Evolutionary conservation across 208 protist genomes (phyloP).

Genomic region (Blechomonas ayalai): DNA sequence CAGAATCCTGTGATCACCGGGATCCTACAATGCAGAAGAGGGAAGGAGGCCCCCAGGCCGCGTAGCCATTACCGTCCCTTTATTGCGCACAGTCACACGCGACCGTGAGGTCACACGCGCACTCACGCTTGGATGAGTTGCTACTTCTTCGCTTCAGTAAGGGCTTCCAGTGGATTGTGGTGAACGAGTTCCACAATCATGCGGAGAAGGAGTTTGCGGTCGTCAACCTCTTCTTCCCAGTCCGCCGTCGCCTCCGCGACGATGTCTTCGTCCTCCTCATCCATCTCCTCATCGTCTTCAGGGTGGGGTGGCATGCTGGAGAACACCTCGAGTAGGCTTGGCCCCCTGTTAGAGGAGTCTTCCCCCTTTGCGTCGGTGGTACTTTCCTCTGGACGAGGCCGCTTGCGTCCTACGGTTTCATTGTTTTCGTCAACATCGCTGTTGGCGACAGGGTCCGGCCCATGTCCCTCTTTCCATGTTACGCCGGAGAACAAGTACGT

Average conservation of each 20-base stretch:
- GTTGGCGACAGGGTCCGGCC: slow-evolving; percentile 19
- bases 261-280: slow-evolving; percentile 31
- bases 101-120: no score
- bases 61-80: no score
- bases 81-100: no score
- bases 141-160: no score
- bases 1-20: no score
- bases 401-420: slow-evolving; percentile 15
- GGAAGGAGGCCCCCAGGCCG: no score
- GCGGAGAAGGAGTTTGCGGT: slow-evolving; percentile 53
- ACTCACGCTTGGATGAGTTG: no score
- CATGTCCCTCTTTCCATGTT: slow-evolving; percentile 67
- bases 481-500: slow-evolving; percentile 57
- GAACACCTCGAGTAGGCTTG: slow-evolving; percentile 74
- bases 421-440: slow-evolving; percentile 20
- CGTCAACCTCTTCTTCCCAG: slow-evolving; percentile 70
- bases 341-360: slow-evolving; percentile 16
- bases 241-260: slow-evolving; percentile 40
- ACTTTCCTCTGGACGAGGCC: slow-evolving; percentile 2
- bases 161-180: no score
- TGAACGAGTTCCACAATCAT: slow-evolving; percentile 28
- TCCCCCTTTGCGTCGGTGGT: background rate
- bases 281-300: slow-evolving; percentile 41
- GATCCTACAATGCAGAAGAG: no score
- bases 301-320: slow-evolving; percentile 60